Evolutionary conservation across 208 protist genomes (phyloP), one percentile per base, ranked within the genome.

Genomic region (Naegleria lovaniensis): DNA sequence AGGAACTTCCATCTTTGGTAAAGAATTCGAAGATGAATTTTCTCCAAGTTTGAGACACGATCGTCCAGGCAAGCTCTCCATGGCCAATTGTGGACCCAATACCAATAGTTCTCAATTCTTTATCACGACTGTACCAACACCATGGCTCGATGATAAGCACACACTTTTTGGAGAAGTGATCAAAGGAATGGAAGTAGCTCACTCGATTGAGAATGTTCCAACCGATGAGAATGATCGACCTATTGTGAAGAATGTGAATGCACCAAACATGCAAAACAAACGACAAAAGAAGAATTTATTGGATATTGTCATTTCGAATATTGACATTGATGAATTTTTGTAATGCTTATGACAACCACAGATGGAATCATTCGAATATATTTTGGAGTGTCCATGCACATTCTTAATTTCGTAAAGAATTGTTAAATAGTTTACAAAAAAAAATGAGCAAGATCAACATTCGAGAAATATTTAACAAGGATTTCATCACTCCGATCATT

Each of bases 1-100:
- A n/a, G 97, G 97, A 6, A 93, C 94, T 85, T 95, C 94, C 88
- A 92, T 92, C 89, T 96, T 91, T 95, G 94, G 92, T 84, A 91
- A n/a, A 38, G 92, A 96, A 2, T 99, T 99, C 93, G 94, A 95
- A 43, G 98, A 99, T 91, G 98, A 99, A 92, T 86, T 88, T 87
- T 15, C 15, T 59, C 88, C 84, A 58, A 51, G 19, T 87, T 55
- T 90, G 43, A 59, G n/a, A 5, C 43, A 94, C 96, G 41, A 98
- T 93, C 67, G 93, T 55, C 93, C 96, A 11, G 95, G 91, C 84
- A 95, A 90, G 1, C 58, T 96, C 0, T 94, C 94, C 7, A 97
- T 97, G 95, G 96, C 96, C 38, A 97, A 97, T 79, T 84, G 93
- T 29, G 95, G 95, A 16, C 92, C 94, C 22, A 94, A 97, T 89